phyloP scores from a whole-genome alignment of 2,329 filamentous ascomycete species.

The Fusarium sp. region DNA sequence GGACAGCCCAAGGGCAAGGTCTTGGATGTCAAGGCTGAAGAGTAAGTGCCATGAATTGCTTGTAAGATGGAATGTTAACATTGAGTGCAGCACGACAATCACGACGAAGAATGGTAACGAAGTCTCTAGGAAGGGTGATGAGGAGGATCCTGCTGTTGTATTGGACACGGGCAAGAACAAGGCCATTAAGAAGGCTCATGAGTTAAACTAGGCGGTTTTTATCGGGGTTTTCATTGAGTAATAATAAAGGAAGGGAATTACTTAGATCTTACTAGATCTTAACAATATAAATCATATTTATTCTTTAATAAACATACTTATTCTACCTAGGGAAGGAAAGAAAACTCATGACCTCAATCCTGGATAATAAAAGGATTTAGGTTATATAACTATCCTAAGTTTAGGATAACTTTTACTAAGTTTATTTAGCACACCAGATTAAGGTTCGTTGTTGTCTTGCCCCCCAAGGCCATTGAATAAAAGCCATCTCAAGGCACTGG shows the following conservation, averaged over 20 bases:
- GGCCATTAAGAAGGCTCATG: slow-evolving; percentile 53
- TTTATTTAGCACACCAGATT: no score
- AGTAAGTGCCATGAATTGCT: slow-evolving; percentile 42
- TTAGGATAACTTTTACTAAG: no score
- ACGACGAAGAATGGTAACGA: slow-evolving; percentile 54
- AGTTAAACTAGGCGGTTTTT: slow-evolving; percentile 44
- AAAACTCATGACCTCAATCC: no score
- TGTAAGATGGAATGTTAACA: neutral
- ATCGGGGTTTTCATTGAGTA: rapidly evolving
- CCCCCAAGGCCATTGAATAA: neutral
- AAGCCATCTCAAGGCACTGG: no score
- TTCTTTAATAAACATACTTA: no score
- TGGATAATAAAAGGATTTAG: no score
- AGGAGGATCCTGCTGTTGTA: slow-evolving; percentile 55
- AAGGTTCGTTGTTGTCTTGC: no score
- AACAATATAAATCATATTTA: no score
- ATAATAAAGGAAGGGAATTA: neutral
- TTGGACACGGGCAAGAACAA: slow-evolving; percentile 55
- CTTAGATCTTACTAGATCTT: no score
- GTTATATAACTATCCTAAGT: no score
- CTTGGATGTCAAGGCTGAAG: slow-evolving; percentile 54
- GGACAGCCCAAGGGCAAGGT: slow-evolving; percentile 56
- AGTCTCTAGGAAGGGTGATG: slow-evolving; percentile 51
- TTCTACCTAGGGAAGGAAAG: no score
- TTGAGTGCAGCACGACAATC: slow-evolving; percentile 34